Percentiles rank a stretch among this genome's conserved stretches.
Evolutionary conservation across 495 filamentous ascomycete species (phyloP).

Genomic region (Trichoderma gamsii): DNA sequence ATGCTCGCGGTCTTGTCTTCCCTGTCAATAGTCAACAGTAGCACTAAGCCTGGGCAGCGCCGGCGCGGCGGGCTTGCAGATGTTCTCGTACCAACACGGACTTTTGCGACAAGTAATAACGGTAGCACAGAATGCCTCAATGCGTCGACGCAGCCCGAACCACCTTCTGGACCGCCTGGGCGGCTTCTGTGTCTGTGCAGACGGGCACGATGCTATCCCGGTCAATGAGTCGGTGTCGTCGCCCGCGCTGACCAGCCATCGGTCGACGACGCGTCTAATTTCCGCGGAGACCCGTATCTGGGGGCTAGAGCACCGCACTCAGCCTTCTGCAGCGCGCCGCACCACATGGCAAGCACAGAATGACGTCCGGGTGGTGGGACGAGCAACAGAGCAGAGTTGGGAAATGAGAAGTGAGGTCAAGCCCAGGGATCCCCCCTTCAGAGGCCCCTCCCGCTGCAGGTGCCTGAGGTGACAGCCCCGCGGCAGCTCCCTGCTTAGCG

Average conservation of each 20-base stretch:
- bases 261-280: background rate
- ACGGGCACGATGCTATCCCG: background rate
- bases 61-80: slow-evolving; percentile 6
- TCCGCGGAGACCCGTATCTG: slow-evolving; percentile 1
- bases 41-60: background rate
- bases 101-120: background rate
- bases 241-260: slow-evolving; percentile 1
- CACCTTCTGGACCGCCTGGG: background rate
- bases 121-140: background rate
- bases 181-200: background rate
- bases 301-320: slow-evolving; percentile 1
- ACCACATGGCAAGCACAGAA: slow-evolving; percentile 5
- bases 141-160: background rate
- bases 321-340: background rate
- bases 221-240: slow-evolving; percentile 5
- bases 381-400: background rate
- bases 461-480: background rate
- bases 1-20: background rate
- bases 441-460: background rate
- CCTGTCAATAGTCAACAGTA: background rate
- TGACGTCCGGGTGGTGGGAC: background rate
- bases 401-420: slow-evolving; percentile 6
- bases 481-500: background rate
- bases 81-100: background rate
- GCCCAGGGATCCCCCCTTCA: background rate